These are phyloP conservation scores for Starmerella potacharoeniae DNA, from an alignment of 805 yeast genomes.

Conservation along the genomic window DNA sequence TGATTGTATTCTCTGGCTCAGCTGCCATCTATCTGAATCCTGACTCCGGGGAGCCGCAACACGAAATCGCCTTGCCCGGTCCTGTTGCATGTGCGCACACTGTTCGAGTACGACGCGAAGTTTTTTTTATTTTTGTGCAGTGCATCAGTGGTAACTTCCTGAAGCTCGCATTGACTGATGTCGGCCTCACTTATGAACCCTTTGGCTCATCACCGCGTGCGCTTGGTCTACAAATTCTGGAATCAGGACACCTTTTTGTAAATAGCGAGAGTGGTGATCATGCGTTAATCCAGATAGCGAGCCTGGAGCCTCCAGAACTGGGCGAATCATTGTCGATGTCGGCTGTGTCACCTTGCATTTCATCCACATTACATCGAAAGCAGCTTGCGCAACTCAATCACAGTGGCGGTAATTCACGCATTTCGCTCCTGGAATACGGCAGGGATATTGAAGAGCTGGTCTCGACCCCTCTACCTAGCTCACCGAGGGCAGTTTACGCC, in stretches of 20 bases:
- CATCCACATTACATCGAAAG: constrained; percentile 23
- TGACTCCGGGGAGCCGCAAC: constrained; percentile 10
- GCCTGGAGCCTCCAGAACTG: constrained; percentile 34
- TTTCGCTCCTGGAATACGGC: constrained; percentile 46
- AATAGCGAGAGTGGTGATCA: constrained; percentile 54
- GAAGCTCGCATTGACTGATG: constrained; percentile 42
- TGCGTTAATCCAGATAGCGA: constrained; percentile 64
- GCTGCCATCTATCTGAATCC: constrained; percentile 35
- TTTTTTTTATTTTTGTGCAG: constrained; percentile 61
- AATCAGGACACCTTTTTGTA: constrained; percentile 65
- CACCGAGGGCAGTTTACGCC: constrained; percentile 54
- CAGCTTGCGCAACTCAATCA: constrained; percentile 37
- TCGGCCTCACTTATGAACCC: constrained; percentile 10
- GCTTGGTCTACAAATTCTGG: constrained; percentile 44
- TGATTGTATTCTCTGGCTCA: constrained; percentile 51
- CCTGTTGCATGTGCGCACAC: constrained; percentile 45
- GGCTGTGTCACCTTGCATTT: constrained; percentile 3
- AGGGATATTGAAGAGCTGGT: constrained; percentile 52
- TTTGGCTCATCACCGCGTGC: constrained; percentile 25
- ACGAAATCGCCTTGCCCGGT: not conserved
- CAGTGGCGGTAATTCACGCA: constrained; percentile 23
- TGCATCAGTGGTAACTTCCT: constrained; percentile 61
- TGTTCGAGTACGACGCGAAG: constrained; percentile 22
- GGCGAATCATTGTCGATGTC: not conserved
- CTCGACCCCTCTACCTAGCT: constrained; percentile 55